phyloP scores from a whole-genome alignment of 106 monocot genomes.

The Cymbidium sinense region DNA sequence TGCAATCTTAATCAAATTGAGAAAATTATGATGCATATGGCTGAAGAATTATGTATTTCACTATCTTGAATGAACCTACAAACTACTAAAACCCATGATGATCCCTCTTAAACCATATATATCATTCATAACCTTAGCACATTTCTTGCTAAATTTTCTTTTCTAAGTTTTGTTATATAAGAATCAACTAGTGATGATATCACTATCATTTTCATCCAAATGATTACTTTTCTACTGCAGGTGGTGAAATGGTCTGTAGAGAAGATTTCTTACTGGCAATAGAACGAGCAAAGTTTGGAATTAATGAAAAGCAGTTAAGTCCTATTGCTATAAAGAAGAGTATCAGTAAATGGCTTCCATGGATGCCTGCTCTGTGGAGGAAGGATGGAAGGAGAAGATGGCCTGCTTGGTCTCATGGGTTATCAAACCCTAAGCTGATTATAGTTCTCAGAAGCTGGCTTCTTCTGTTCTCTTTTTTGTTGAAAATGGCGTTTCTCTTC shows the following conservation, averaged over 20 bases:
- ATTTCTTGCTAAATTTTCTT: no score
- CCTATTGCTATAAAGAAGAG: slow-evolving; percentile 30
- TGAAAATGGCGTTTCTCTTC: background rate
- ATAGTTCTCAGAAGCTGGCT: background rate
- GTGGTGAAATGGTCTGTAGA: slow-evolving; percentile 53
- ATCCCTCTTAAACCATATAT: no score
- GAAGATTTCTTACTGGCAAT: slow-evolving; percentile 85
- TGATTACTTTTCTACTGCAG: slow-evolving; percentile 19
- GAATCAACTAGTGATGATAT: background rate
- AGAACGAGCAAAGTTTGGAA: slow-evolving; percentile 84
- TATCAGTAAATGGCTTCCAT: slow-evolving; percentile 66
- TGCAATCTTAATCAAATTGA: no score
- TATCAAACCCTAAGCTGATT: slow-evolving; percentile 71
- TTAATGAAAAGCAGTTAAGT: slow-evolving; percentile 35
- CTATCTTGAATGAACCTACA: no score
- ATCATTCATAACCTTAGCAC: background rate
- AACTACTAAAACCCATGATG: no score
- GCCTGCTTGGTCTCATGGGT: slow-evolving; percentile 41
- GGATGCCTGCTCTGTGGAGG: slow-evolving; percentile 50
- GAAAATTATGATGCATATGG: no score
- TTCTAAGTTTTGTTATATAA: background rate
- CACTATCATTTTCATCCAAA: background rate
- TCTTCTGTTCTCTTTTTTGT: background rate
- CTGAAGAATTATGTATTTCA: no score
- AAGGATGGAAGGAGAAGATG: slow-evolving; percentile 40